A percentile compares a stretch with the other conserved stretches of the same genome.
These are phyloP conservation scores for Narthecium ossifragum DNA, from an alignment of 106 monocot species.

Conservation along the genomic window DNA sequence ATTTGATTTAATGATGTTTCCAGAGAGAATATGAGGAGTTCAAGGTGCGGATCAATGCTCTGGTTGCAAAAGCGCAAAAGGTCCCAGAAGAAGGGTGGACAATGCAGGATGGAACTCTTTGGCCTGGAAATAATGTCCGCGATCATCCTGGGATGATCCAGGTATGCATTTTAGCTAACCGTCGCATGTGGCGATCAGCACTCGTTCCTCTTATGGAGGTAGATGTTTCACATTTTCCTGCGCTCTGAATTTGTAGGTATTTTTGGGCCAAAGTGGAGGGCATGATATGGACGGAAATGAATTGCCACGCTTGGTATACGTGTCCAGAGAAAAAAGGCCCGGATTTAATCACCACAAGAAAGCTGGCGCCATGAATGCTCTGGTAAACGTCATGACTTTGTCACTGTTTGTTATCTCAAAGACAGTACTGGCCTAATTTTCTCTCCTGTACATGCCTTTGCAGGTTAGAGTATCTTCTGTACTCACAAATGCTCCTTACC, in stretches of 20 bases:
- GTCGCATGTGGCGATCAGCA: background rate
- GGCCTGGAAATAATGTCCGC: slow-evolving; percentile 88
- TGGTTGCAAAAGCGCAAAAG: slow-evolving; percentile 85
- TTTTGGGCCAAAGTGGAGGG: slow-evolving; percentile 60
- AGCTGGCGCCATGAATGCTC: slow-evolving; percentile 63
- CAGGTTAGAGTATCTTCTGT: slow-evolving; percentile 77
- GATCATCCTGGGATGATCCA: slow-evolving; percentile 98
- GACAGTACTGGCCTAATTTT: background rate
- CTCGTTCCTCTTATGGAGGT: background rate
- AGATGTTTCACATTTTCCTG: background rate
- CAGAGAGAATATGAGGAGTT: slow-evolving; percentile 97
- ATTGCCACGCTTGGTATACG: slow-evolving; percentile 56
- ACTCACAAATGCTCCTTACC: slow-evolving; percentile 64
- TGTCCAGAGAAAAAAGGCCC: slow-evolving; percentile 55
- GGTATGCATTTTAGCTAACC: slow-evolving; percentile 17
- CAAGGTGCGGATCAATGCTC: slow-evolving; percentile 80
- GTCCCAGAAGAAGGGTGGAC: slow-evolving; percentile 97
- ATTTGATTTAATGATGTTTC: slow-evolving; percentile 1
- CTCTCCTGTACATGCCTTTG: background rate
- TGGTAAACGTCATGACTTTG: slow-evolving; percentile 20
- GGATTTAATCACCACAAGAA: slow-evolving; percentile 64
- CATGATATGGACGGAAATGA: slow-evolving; percentile 59
- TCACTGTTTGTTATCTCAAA: background rate
- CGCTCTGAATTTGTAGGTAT: slow-evolving; percentile 24
- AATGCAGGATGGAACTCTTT: slow-evolving; percentile 92